phyloP scores from a whole-genome alignment of 805 yeast species.

The Teunomyces gatunensis region DNA sequence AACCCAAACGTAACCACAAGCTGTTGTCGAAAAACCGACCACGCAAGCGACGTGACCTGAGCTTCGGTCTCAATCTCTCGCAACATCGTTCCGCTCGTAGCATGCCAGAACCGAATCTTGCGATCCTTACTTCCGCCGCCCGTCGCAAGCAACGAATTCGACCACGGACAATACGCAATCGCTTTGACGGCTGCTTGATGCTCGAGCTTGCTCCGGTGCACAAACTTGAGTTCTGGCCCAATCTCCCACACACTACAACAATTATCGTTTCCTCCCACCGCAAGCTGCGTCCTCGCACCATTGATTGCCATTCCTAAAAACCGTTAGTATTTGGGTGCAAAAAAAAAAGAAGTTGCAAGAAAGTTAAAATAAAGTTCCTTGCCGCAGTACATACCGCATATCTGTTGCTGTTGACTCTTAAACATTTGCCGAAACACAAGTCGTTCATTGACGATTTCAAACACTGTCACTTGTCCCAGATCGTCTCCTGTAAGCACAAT shows the following conservation, averaged over 20 bases:
- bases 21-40: conserved; percentile 68
- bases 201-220: conserved; percentile 46
- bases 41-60: conserved; percentile 75
- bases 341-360: no score
- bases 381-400: conserved; percentile 32
- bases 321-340: conserved; percentile 16
- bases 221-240: conserved; percentile 32
- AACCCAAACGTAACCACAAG: conserved; percentile 82
- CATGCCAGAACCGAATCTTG: conserved; percentile 83
- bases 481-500: conserved; percentile 65
- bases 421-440: conserved; percentile 14
- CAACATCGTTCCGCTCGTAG: conserved; percentile 70
- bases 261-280: conserved; percentile 86
- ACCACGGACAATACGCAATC: conserved; percentile 89
- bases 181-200: conserved; percentile 92
- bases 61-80: conserved; percentile 55
- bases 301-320: conserved; percentile 57
- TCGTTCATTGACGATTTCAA: conserved; percentile 24
- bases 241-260: conserved; percentile 77
- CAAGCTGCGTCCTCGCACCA: conserved; percentile 51
- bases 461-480: conserved; percentile 52
- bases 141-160: conserved; percentile 72
- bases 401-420: conserved; percentile 32
- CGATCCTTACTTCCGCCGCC: conserved; percentile 90
- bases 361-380: background rate